Evolutionary conservation across 2,329 filamentous ascomycete species (phyloP).

Genomic region (Colletotrichum sansevieriae): DNA sequence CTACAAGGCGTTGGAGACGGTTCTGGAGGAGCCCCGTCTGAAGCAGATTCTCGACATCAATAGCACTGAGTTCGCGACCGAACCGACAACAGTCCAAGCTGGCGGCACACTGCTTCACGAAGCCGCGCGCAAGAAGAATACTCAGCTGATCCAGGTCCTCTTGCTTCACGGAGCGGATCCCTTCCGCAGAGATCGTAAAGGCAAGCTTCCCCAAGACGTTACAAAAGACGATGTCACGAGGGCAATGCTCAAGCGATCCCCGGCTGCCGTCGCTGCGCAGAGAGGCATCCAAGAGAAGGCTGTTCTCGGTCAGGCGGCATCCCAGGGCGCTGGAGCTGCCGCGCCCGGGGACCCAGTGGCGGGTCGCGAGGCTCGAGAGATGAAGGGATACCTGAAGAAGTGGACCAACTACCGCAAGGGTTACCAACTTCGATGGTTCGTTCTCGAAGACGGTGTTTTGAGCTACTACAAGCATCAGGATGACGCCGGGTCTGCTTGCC

Average conservation of each 20-base stretch:
- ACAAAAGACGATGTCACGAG: slow-evolving; percentile 94
- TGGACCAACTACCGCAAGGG: slow-evolving; percentile 99
- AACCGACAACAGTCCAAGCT: slow-evolving; percentile 79
- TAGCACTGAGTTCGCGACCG: slow-evolving; percentile 87
- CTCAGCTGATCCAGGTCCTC: slow-evolving; percentile 88
- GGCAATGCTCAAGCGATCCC: slow-evolving; percentile 91
- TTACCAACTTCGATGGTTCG: slow-evolving; percentile 98
- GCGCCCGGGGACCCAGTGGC: slow-evolving; percentile 72
- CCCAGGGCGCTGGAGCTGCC: slow-evolving; percentile 66
- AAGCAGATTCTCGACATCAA: slow-evolving; percentile 94
- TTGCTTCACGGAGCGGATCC: slow-evolving; percentile 95
- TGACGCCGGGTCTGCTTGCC: slow-evolving; percentile 94
- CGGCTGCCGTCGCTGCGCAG: slow-evolving; percentile 93
- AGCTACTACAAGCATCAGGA: slow-evolving; percentile 99
- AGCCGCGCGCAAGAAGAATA: slow-evolving; percentile 88
- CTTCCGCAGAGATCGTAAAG: slow-evolving; percentile 93
- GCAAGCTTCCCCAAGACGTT: slow-evolving; percentile 94
- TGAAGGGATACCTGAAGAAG: slow-evolving; percentile 99
- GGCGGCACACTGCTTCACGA: slow-evolving; percentile 97
- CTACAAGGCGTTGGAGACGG: slow-evolving; percentile 81
- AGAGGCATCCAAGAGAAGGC: slow-evolving; percentile 97
- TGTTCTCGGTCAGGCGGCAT: slow-evolving; percentile 81
- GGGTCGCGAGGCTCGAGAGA: slow-evolving; percentile 90
- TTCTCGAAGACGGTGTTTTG: slow-evolving; percentile 94
- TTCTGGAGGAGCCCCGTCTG: slow-evolving; percentile 87